Conservation (phyloP, 108 stramenopile species). For the Bacterosira constricta region DNA sequence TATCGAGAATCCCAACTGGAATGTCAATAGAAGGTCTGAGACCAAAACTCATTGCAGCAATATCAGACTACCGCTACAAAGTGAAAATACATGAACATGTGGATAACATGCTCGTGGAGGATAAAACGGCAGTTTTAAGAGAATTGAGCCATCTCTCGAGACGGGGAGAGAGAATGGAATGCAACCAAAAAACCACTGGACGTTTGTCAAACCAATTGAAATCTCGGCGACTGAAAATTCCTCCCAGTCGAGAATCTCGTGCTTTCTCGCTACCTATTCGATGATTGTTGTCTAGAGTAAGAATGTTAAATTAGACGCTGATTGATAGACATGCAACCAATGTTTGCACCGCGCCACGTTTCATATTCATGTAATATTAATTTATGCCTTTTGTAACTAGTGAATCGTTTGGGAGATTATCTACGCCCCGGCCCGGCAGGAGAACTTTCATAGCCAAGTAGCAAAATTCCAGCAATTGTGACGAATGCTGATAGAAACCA, state of each 20-base stretch:
- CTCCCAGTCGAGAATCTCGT: not conserved
- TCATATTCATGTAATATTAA: too few species aligned
- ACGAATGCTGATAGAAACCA: constrained; percentile 78
- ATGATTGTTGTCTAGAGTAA: not conserved
- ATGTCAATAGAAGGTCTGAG: constrained; percentile 85
- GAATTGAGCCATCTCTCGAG: constrained; percentile 70
- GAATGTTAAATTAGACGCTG: too few species aligned
- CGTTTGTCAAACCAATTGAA: not conserved
- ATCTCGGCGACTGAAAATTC: not conserved
- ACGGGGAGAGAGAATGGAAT: constrained; percentile 47
- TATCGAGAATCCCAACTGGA: constrained; percentile 68
- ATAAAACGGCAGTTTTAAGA: constrained; percentile 61
- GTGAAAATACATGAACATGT: constrained; percentile 72
- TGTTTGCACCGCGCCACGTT: too few species aligned
- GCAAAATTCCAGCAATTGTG: constrained; percentile 68
- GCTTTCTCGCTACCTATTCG: not conserved
- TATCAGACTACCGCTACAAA: constrained; percentile 81
- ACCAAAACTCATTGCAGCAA: constrained; percentile 77
- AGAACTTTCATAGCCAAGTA: constrained; percentile 66
- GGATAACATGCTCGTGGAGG: constrained; percentile 48
- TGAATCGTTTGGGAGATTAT: not conserved
- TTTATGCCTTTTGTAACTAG: not conserved
- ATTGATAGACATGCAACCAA: too few species aligned
- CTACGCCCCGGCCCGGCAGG: constrained; percentile 5
- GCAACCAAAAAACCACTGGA: not conserved